Evolutionary conservation across 2,329 filamentous ascomycete species (phyloP), one percentile per base, ranked within the genome.

Genomic region (Lithohypha guttulata): DNA sequence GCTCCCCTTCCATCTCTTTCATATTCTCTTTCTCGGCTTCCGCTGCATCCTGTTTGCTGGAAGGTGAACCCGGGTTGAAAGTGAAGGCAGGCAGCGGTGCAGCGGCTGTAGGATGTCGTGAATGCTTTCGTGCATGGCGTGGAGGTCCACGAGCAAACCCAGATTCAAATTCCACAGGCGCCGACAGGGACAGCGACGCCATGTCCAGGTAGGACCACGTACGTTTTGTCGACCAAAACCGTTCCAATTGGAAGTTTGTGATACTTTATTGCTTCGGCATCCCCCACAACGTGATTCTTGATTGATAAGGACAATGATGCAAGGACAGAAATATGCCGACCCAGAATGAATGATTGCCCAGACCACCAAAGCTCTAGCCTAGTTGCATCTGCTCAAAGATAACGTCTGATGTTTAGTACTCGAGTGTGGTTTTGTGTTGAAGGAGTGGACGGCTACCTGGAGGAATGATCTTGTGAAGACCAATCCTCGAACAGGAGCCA

Each of bases 391-490:
- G 21, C 7, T 35, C 22, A 23, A 17, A 4, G 45, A 28, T 29
- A 14, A n/a, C n/a, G n/a, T n/a, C n/a, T n/a, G n/a, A n/a, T n/a
- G n/a, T n/a, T n/a, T 40, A 42, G 27, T 38, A 41, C 32, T 41
- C 43, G 37, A 17, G 45, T 44, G 34, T 22, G 43, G 21, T 27
- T 34, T 42, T 33, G 15, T 18, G 31, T 15, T 47, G 46, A 52
- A 52, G 44, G 49, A 52, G 39, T 41, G 49, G 49, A 52, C 49
- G 43, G 49, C 49, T 31, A 50, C 49, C 49, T 48, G 49, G 49
- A 44, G 49, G 48, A 50, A 44, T 42, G 49, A 50, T 34, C 47
- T 39, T 13, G 37, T 22, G 19, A 32, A 31, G 46, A 45, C 40
- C 48, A 38, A 40, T 40, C 45, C 45, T 43, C 46, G 15, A 32